Evolutionary conservation across 2,329 filamentous ascomycete species (phyloP).

Genomic region (Pseudogymnoascus sp.): DNA sequence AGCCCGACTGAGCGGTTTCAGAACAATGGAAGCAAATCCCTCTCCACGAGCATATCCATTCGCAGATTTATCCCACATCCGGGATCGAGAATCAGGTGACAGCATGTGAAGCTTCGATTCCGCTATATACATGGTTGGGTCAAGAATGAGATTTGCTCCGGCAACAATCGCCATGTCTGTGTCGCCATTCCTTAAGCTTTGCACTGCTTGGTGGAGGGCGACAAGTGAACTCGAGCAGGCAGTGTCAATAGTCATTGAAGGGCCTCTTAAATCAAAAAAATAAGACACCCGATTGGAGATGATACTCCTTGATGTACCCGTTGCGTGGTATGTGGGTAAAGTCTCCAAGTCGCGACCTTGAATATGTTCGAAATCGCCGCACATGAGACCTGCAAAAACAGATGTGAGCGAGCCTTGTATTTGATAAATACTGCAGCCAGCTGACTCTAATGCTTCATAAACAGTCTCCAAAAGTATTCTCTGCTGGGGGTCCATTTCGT

Average conservation of each 20-base stretch:
- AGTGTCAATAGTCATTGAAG: conserved; percentile 14
- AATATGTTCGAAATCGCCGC: neutral
- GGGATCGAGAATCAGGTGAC: too few species aligned
- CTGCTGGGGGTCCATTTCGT: conserved; percentile 27
- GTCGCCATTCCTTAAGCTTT: conserved; percentile 25
- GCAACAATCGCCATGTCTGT: conserved; percentile 17
- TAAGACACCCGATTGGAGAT: conserved; percentile 19
- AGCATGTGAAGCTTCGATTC: conserved; percentile 9
- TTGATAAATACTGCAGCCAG: conserved; percentile 11
- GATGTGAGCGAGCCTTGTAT: neutral
- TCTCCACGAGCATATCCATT: too few species aligned
- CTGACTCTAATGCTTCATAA: conserved; percentile 23
- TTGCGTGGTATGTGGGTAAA: conserved; percentile 13
- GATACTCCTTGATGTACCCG: neutral
- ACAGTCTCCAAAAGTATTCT: conserved; percentile 21
- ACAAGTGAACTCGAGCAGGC: conserved; percentile 37
- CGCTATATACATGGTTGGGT: neutral
- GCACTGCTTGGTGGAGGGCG: conserved; percentile 42
- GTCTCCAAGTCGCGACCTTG: conserved; percentile 18
- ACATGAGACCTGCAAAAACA: neutral
- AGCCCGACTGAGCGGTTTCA: too few species aligned
- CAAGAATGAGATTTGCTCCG: conserved; percentile 13
- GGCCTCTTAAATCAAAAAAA: conserved; percentile 16
- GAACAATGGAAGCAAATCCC: too few species aligned
- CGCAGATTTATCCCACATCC: too few species aligned